These are phyloP conservation scores for Balakata baccata DNA, from an alignment of 345 rosid genomes.

Conservation along the genomic window DNA sequence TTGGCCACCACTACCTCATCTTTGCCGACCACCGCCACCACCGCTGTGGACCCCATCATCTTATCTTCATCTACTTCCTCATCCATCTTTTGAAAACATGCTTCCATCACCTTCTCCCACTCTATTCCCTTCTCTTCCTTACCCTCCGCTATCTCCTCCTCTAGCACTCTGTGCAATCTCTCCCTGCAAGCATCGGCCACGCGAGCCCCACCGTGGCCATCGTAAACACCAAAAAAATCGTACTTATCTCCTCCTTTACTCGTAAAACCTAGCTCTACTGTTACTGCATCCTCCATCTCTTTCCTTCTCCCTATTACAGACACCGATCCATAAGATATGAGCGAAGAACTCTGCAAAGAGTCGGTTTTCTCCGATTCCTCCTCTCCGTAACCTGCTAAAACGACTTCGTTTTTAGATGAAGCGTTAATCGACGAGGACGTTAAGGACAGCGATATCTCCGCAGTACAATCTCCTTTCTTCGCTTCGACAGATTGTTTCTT, in stretches of 20 bases:
- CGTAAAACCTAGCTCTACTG: constrained; percentile 43
- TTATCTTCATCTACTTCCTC: constrained; percentile 26
- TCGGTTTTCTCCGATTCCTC: background rate
- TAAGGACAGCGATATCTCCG: constrained; percentile 30
- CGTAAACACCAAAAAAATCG: constrained; percentile 61
- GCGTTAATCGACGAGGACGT: constrained; percentile 17
- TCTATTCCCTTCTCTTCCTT: constrained; percentile 19
- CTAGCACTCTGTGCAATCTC: constrained; percentile 47
- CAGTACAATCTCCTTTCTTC: constrained; percentile 4
- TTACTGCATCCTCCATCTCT: constrained; percentile 69
- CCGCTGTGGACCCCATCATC: constrained; percentile 47
- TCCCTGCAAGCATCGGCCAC: constrained; percentile 64
- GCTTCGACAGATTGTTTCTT: background rate
- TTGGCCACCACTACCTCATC: constrained; percentile 42
- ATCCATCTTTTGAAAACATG: constrained; percentile 50
- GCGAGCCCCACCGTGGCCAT: constrained; percentile 64
- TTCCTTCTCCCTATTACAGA: constrained; percentile 62
- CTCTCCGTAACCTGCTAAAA: constrained; percentile 20
- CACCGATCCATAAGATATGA: constrained; percentile 37
- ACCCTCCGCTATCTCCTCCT: constrained; percentile 32
- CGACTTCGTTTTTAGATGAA: constrained; percentile 21
- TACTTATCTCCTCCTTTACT: constrained; percentile 23
- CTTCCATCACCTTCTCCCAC: constrained; percentile 55
- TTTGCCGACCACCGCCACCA: constrained; percentile 43
- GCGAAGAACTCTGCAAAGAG: background rate